Base-by-base conservation (phyloP, 2,329 filamentous ascomycete genomes). In the Endoconidiophora polonica region DNA sequence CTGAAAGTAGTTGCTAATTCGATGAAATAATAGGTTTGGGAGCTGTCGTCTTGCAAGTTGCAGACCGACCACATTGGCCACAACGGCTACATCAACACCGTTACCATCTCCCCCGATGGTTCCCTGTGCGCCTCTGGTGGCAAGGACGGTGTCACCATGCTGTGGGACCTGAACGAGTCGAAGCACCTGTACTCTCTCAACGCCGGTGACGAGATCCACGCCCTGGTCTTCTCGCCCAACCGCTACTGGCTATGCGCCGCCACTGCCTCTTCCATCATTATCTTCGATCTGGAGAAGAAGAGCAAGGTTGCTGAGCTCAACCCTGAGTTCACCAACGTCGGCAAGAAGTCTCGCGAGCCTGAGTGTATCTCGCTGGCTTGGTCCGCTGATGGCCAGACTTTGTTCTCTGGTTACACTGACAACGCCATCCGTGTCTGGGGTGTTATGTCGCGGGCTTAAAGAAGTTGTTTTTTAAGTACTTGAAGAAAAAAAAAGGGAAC, bases 241-340 rank as follows among this genome's bases (percentile, higher is more conserved):
- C 84, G 91, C 71, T 98, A 98, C 86, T 98, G 91, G 91, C 83
- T 98, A 62, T 98, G 91, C 80, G 91, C 91, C 67, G 91, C 91
- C 68, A 98, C 91, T 58, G 79, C 86, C 67, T 86, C 79, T 74
- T 87, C 81, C 79, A 96, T 98, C 80, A 95, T 95, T 80, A 96
- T 98, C 79, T 98, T 98, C 76, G 91, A 98, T 67, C 81, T 98
- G 61, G 91, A 98, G 86, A 98, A 98, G 88, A 98, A 98, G 88
- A 93, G 83, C 83, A 96, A 95, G 84, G 90, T 96, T 66, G 90
- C 96, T 65, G 91, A 96, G 81, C 82, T 98, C 71, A 91, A 98
- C 71, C 95, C 91, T 77, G 77, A 87, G 66, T 94, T 88, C 75
- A 74, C 85, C 65, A 79, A 87, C 68, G 83, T 87, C 68, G 86